A percentile compares a stretch with the other conserved stretches of the same genome.
Evolutionary conservation across 1,139 yeast genomes (phyloP).

Genomic region (Candida sp.): DNA sequence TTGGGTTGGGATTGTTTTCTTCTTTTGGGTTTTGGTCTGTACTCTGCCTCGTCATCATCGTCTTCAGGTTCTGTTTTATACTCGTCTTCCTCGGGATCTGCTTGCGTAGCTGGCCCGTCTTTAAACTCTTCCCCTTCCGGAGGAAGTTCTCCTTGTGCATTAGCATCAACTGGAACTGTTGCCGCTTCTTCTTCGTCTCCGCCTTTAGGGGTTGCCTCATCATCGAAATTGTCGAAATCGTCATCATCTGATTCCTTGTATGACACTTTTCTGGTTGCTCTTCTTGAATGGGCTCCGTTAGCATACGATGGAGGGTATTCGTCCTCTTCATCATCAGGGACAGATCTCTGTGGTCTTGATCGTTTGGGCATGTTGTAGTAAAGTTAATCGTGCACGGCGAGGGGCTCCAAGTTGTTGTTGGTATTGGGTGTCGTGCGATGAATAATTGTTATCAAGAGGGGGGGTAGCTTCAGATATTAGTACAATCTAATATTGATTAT

Average conservation of each 20-base stretch:
- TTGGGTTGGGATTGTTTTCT: constrained; percentile 15
- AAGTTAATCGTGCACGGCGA: not conserved
- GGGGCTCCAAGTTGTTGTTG: too few relatives aligned
- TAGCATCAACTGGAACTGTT: constrained; percentile 18
- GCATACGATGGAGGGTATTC: constrained; percentile 8
- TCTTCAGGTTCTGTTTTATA: constrained; percentile 28
- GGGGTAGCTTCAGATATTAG: too few relatives aligned
- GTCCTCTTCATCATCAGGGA: constrained; percentile 13
- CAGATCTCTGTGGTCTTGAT: constrained; percentile 8
- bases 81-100: constrained; percentile 14
- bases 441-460: too few relatives aligned
- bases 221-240: constrained; percentile 16
- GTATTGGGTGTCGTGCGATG: not conserved
- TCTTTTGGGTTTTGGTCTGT: constrained; percentile 12
- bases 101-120: constrained; percentile 9
- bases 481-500: too few relatives aligned
- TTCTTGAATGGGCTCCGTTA: constrained; percentile 18
- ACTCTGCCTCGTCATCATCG: constrained; percentile 34
- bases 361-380: constrained; percentile 14
- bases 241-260: constrained; percentile 22
- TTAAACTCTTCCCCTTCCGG: constrained; percentile 12
- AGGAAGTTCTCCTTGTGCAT: constrained; percentile 19
- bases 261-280: constrained; percentile 19
- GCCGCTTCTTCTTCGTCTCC: constrained; percentile 11
- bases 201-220: too few relatives aligned